Base-by-base conservation (phyloP, 2,329 filamentous ascomycete species). In the Colletotrichum salicis region DNA sequence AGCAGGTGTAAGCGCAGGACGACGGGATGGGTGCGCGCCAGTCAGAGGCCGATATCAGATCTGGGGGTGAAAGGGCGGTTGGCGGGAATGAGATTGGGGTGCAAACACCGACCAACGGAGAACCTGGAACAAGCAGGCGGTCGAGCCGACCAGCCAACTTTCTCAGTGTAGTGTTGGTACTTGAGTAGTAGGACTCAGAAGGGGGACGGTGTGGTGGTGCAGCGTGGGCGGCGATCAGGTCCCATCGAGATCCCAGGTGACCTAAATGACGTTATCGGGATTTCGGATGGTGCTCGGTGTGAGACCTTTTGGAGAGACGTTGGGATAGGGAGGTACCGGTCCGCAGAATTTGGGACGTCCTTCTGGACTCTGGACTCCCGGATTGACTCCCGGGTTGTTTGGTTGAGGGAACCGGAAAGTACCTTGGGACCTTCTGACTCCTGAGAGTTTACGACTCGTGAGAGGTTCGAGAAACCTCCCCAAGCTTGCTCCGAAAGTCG, bases 201-300 rank as follows among this genome's bases (percentile, higher is more conserved):
- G 19, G 54, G 22, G 35, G 33, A 64, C 33, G 45, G 59, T 48
- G 31, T 29, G 51, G 60, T 7, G 29, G 19, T 55, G 64, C 41
- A 22, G 41, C 19, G 65, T 68, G 64, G 69, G 65, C 65, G 65
- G 69, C 69, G 69, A 71, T 71, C 65, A 71, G 69, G 65, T 71
- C 69, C 69, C 69, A 59, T 64, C 45, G 45, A 71, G 69, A 71
- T 69, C 70, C 65, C 70, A 71, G 59, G 70, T 71, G 70, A 71
- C 70, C 65, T 63, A 27, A 61, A 71, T 71, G 70, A 71, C 65
- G 70, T 71, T 71, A 69, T 71, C 70, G 70, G 65, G 65, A 71
- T 60, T 64, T 64, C 65, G 65, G 70, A 69, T 71, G 65, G 65
- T 71, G 65, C 55, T 67, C 70, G 65, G 70, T 64, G 65, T 71